These are phyloP conservation scores for Penicillium coffeae DNA, from an alignment of 495 filamentous ascomycete species.

Conservation along the genomic window DNA sequence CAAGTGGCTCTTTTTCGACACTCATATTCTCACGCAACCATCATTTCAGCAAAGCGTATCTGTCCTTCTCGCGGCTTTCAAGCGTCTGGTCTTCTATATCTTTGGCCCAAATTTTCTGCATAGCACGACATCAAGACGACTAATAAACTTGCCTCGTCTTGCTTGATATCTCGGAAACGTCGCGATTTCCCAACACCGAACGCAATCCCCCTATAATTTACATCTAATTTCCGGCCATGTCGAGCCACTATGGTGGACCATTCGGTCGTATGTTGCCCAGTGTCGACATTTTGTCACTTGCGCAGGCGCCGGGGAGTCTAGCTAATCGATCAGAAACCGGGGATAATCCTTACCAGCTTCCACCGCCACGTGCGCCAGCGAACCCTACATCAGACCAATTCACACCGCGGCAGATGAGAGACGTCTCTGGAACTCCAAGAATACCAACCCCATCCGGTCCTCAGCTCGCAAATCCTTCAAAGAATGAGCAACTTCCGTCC, in stretches of 20 bases:
- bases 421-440: constrained; percentile 24
- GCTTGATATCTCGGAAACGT: too few species aligned
- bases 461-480: constrained; percentile 13
- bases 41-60: too few species aligned
- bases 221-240: constrained; percentile 31
- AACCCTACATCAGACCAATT: constrained; percentile 42
- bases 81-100: too few species aligned
- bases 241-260: constrained; percentile 40
- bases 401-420: constrained; percentile 29
- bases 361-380: constrained; percentile 41
- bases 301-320: constrained; percentile 29
- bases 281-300: constrained; percentile 24
- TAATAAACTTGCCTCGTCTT: too few species aligned
- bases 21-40: background rate
- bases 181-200: too few species aligned
- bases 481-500: constrained; percentile 38
- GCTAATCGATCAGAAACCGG: constrained; percentile 36
- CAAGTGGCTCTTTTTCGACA: background rate
- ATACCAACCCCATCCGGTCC: constrained; percentile 10
- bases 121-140: too few species aligned
- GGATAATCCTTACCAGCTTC: constrained; percentile 46
- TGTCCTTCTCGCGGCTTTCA: too few species aligned
- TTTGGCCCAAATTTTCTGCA: too few species aligned
- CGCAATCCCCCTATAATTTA: background rate
- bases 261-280: constrained; percentile 50